Base-by-base conservation (phyloP, 1,284 basidiomycete species). In the Inonotus obliquus region DNA sequence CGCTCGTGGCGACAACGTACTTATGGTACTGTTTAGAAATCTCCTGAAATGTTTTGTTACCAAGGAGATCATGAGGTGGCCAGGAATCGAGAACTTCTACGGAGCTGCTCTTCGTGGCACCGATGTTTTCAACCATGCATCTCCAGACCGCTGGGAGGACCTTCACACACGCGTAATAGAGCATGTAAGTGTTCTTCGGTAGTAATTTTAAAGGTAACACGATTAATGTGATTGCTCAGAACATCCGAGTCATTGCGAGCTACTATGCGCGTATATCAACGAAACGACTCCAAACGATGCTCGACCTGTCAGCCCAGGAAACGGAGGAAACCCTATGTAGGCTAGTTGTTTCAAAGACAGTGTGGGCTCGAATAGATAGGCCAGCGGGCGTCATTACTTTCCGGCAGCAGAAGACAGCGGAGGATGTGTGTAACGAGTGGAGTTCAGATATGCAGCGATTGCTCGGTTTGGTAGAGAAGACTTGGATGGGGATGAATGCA, bases 221-320 rank as follows among this genome's bases (percentile, higher is more conserved):
- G 54, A 57, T 60, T 66, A 57, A 37, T 19, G 39, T 19, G 11
- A 48, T 48, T 32, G 61, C 39, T 5, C 69, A 97, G 94, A 99
- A 99, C 73, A 91, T 99, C 69, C 95, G 97, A 56, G 94, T 97
- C 44, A 86, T 99, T 52, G 86, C 94, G 1, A 79, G 89, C 68
- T 99, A 99, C 79, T 99, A 99, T 76, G 96, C 92, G 9, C 87
- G 94, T 63, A 96, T 99, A 70, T 93, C 91, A 19, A 79, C 99
- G 27, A 64, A 81, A 27, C 87, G 97, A 41, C 81, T 99, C 11
- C 90, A 91, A 10, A 81, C 90, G 39, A 85, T 99, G 4, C 88
- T 99, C 52, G 96, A 98, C 74, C 86, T 99, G 4, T 82, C 89
- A 11, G 73, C 81, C 13, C 81, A 87, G 67, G 82, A 92, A 72